Evolutionary conservation across 1,284 basidiomycete species (phyloP).

Genomic region (Testicularia cyperi): DNA sequence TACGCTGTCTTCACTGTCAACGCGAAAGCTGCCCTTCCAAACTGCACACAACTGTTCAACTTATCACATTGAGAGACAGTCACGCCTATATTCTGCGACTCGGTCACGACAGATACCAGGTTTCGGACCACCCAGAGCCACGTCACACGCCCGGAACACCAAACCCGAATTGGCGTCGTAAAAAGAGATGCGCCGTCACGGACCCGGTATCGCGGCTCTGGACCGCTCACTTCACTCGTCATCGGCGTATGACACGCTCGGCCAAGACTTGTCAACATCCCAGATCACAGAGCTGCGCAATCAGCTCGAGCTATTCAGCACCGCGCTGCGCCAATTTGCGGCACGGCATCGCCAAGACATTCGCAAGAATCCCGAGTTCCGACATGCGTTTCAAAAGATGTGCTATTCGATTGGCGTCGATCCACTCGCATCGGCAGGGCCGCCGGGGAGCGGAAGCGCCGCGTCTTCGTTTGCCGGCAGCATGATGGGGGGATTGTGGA

Average conservation of each 20-base stretch:
- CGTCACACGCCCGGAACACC: neutral
- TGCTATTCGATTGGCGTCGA: conserved; percentile 93
- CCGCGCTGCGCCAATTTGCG: conserved; percentile 78
- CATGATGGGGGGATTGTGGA: conserved; percentile 78
- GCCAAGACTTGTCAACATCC: conserved; percentile 72
- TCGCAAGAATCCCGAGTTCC: conserved; percentile 77
- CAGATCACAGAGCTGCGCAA: conserved; percentile 77
- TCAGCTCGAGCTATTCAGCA: conserved; percentile 80
- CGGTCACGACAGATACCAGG: no score
- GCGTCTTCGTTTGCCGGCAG: conserved; percentile 35
- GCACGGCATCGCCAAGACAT: conserved; percentile 81
- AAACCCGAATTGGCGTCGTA: neutral
- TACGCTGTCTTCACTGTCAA: no score
- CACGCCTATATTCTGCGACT: no score
- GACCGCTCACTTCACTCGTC: conserved; percentile 61
- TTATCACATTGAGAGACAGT: no score
- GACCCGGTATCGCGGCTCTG: conserved; percentile 64
- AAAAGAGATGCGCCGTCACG: conserved; percentile 63
- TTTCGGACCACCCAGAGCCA: conserved; percentile 2
- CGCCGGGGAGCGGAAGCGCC: conserved; percentile 1
- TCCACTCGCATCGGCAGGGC: conserved; percentile 67
- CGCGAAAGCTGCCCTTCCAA: no score
- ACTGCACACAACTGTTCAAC: no score
- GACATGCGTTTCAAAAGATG: conserved; percentile 93
- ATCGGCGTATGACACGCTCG: conserved; percentile 74